These are phyloP conservation scores for Bryoglossum gracile DNA, from an alignment of 495 filamentous ascomycete species.

Conservation along the genomic window DNA sequence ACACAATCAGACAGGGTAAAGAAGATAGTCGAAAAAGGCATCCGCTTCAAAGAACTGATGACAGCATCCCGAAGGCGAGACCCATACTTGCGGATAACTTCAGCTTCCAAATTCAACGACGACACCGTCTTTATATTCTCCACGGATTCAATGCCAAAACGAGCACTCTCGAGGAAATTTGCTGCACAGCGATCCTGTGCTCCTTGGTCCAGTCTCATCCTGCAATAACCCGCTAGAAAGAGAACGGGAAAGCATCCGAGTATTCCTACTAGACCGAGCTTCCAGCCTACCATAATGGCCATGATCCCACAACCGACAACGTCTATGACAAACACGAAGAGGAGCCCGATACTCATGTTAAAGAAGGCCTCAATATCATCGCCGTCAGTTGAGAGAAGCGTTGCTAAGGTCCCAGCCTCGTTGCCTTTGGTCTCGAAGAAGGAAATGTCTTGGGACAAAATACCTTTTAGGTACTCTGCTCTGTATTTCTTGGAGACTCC, in stretches of 20 bases:
- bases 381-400: slow-evolving; percentile 75
- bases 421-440: slow-evolving; percentile 58
- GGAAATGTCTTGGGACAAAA: slow-evolving; percentile 45
- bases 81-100: slow-evolving; percentile 33
- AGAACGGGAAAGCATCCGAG: background rate
- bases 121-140: slow-evolving; percentile 49
- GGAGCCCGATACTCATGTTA: slow-evolving; percentile 72
- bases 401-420: slow-evolving; percentile 69
- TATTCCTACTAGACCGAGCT: slow-evolving; percentile 42
- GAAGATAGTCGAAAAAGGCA: background rate
- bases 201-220: slow-evolving; percentile 29
- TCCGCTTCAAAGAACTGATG: background rate
- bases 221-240: background rate
- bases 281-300: slow-evolving; percentile 55
- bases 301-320: slow-evolving; percentile 78
- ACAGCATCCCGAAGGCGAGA: slow-evolving; percentile 30
- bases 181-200: slow-evolving; percentile 24
- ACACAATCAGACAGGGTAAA: background rate
- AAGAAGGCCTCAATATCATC: slow-evolving; percentile 73
- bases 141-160: slow-evolving; percentile 47
- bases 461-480: slow-evolving; percentile 50
- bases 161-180: slow-evolving; percentile 29
- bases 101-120: slow-evolving; percentile 41
- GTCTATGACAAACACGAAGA: slow-evolving; percentile 65
- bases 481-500: slow-evolving; percentile 41